Evolutionary conservation across 768 basidiomycete genomes (phyloP), one percentile per base, ranked within the genome.

Genomic region (Ramaria rubella): DNA sequence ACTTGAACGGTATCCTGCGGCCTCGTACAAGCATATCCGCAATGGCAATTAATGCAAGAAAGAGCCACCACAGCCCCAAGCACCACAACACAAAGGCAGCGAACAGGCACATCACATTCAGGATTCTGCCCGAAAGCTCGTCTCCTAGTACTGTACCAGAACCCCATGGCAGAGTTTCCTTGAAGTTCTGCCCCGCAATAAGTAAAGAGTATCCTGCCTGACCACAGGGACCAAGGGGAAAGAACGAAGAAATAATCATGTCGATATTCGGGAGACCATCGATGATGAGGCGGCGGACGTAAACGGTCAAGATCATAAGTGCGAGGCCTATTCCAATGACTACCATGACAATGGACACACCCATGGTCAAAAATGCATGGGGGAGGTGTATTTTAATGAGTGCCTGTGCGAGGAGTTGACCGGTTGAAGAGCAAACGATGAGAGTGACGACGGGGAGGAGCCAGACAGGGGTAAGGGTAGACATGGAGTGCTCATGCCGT

Each of bases 1-100:
- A 60, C 6, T 72, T 68, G 59, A 82, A 81, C 0, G 70, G 69
- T 5, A 80, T 56, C n/a, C 63, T 60, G n/a, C 70, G 61, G 42
- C 66, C 59, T 55, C 58, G 68, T 17, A 68, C 12, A 19, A 72
- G 69, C 53, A 67, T 62, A 24, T 69, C 64, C 6, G 42, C 64
- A 26, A 80, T 69, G 7, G 74, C 74, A 53, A 69, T 65, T n/a
- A 75, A 31, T 2, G 78, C 75, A 19, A 81, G 69, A 49, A 69
- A 56, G 44, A 77, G 69, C 80, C 81, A 81, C 38, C 75, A 73
- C 51, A 80, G 68, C 1, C 79, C 80, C 69, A 82, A 75, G n/a
- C 77, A 76, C 77, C 79, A 82, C 9, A 82, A 64, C 23, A 72
- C 60, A 64, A 73, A 80, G 2, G 79, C 75, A 5, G 66, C 68